Conservation (phyloP, 768 basidiomycete genomes). For the Mycena olivaceomarginata region DNA sequence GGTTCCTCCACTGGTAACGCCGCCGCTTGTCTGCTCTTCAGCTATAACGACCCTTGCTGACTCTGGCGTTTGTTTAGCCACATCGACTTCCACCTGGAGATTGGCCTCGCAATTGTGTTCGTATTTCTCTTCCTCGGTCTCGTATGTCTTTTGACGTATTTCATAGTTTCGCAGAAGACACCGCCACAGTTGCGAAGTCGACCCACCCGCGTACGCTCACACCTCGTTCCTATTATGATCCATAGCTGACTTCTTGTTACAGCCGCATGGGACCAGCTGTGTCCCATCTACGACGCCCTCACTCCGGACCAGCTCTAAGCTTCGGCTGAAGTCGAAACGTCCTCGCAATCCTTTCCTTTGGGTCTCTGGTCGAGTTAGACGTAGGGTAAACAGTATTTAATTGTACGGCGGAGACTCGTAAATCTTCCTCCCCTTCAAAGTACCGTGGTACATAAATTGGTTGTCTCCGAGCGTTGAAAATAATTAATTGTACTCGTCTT, state of each 20-base stretch:
- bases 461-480: no score
- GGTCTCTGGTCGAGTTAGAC: not conserved
- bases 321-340: not conserved
- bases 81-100: conserved; percentile 56
- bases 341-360: not conserved
- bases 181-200: conserved; percentile 1
- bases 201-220: conserved; percentile 34
- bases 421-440: no score
- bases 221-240: not conserved
- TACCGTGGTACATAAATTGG: no score
- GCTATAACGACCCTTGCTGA: conserved; percentile 35
- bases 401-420: not conserved
- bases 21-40: no score
- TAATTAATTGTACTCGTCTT: no score
- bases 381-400: not conserved
- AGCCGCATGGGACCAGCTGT: conserved; percentile 49
- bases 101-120: conserved; percentile 19
- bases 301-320: conserved; percentile 31
- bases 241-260: not conserved
- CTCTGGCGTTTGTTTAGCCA: conserved; percentile 40
- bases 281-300: conserved; percentile 49
- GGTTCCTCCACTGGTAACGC: conserved; percentile 24
- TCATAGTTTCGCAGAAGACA: conserved; percentile 47
- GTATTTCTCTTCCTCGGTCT: conserved; percentile 35
- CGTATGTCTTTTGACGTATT: not conserved